These are phyloP conservation scores for Lachnellula occidentalis DNA, from an alignment of 2,329 filamentous ascomycete genomes.

Conservation along the genomic window DNA sequence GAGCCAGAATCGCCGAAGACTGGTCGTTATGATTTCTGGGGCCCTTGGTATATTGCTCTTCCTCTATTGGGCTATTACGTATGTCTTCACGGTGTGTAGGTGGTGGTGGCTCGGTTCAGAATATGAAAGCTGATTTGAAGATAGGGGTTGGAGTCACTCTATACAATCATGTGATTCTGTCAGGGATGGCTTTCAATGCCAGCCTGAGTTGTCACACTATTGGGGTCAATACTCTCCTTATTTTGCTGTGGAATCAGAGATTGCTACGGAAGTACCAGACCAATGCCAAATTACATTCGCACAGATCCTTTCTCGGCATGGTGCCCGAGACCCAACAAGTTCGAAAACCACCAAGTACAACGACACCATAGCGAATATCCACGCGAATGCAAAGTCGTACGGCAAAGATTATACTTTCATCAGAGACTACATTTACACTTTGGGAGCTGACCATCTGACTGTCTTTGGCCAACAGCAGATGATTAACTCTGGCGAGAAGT, in stretches of 20 bases:
- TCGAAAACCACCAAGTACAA: conserved; percentile 62
- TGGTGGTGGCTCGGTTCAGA: not conserved
- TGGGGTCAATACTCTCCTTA: conserved; percentile 91
- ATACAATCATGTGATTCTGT: conserved; percentile 26
- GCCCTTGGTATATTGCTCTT: conserved; percentile 18
- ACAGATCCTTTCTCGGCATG: conserved; percentile 77
- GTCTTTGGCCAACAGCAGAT: conserved; percentile 63
- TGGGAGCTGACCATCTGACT: conserved; percentile 67
- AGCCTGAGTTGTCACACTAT: conserved; percentile 28
- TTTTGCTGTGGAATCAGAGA: conserved; percentile 66
- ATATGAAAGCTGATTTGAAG: conserved; percentile 3
- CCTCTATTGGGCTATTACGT: conserved; percentile 22
- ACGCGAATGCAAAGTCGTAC: conserved; percentile 50
- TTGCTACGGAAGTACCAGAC: conserved; percentile 53
- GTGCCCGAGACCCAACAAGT: conserved; percentile 72
- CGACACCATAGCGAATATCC: conserved; percentile 59
- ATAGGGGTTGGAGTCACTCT: conserved; percentile 13
- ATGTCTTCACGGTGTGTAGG: conserved; percentile 4
- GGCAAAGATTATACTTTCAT: conserved; percentile 64
- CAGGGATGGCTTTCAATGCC: conserved; percentile 28
- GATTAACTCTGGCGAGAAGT: conserved; percentile 69
- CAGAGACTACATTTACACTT: conserved; percentile 61
- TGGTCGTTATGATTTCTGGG: conserved; percentile 11
- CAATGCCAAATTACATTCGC: conserved; percentile 75
- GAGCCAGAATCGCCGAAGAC: conserved; percentile 14